Evolutionary conservation across 495 filamentous ascomycete genomes (phyloP).

Genomic region (Copromyces sp.): DNA sequence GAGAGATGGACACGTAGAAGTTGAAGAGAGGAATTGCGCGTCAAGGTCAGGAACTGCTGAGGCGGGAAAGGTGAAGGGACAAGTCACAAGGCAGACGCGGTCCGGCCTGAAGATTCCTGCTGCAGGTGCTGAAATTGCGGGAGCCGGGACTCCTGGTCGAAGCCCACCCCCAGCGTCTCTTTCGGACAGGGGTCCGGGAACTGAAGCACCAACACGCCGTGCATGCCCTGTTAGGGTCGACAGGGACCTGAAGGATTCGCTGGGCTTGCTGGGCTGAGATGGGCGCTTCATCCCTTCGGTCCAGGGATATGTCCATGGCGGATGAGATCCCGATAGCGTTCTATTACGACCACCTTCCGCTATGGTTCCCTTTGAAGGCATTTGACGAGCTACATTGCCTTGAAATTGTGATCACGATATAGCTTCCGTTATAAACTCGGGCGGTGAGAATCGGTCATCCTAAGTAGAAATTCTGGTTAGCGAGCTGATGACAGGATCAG

Average conservation of each 20-base stretch:
- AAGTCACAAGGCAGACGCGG: neutral
- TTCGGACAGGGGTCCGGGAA: neutral
- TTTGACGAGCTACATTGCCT: neutral
- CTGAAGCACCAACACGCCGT: neutral
- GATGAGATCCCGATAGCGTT: neutral
- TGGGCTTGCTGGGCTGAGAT: constrained; percentile 6
- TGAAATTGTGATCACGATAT: neutral
- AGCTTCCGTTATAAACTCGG: neutral
- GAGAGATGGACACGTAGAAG: neutral
- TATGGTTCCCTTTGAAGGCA: neutral
- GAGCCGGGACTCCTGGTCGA: constrained; percentile 4
- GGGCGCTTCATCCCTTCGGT: constrained; percentile 2
- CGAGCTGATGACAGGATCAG: neutral
- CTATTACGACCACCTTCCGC: neutral
- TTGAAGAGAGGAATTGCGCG: constrained; percentile 15
- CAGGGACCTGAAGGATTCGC: neutral
- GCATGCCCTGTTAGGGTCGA: neutral
- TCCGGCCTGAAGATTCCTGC: constrained; percentile 2
- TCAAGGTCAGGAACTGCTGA: constrained; percentile 13
- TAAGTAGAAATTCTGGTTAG: neutral
- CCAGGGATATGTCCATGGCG: neutral
- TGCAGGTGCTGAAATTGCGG: constrained; percentile 7
- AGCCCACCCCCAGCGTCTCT: neutral
- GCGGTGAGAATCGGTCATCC: neutral
- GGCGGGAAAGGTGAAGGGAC: constrained; percentile 3